Conservation (phyloP, 2,329 filamentous ascomycete genomes). For the Fusarium globosum region DNA sequence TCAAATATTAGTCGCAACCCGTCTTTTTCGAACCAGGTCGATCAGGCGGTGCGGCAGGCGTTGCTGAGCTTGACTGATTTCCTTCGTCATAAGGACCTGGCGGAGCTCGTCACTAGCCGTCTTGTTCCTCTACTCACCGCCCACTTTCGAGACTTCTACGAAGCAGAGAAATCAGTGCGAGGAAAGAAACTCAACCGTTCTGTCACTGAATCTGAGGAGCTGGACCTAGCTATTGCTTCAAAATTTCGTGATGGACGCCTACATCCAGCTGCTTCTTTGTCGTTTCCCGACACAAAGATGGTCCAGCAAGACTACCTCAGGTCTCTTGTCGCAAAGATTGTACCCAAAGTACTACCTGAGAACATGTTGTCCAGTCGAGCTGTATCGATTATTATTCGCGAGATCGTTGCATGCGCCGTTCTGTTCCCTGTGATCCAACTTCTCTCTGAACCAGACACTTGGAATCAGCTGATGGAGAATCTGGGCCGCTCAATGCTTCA, state of each 20-base stretch:
- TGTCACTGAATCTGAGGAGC: constrained; percentile 94
- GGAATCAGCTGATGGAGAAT: constrained; percentile 96
- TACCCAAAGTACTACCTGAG: constrained; percentile 80
- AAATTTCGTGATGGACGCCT: constrained; percentile 91
- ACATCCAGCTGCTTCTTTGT: constrained; percentile 85
- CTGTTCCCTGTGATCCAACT: constrained; percentile 83
- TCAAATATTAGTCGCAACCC: constrained; percentile 83
- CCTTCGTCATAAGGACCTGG: constrained; percentile 80
- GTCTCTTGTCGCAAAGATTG: constrained; percentile 74
- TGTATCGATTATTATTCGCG: constrained; percentile 83
- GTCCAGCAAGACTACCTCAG: constrained; percentile 91
- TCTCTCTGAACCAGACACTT: constrained; percentile 91
- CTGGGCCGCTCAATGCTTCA: constrained; percentile 88
- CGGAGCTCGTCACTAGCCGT: constrained; percentile 82
- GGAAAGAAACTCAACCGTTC: constrained; percentile 89
- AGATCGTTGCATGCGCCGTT: constrained; percentile 94
- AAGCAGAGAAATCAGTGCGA: constrained; percentile 86
- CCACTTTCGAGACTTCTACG: constrained; percentile 90
- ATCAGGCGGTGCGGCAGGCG: constrained; percentile 79
- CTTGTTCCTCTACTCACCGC: constrained; percentile 88
- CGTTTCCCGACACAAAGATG: constrained; percentile 84
- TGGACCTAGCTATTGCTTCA: constrained; percentile 93
- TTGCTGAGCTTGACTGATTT: constrained; percentile 77
- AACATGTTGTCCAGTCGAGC: constrained; percentile 81
- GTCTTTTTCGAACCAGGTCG: constrained; percentile 86